These are phyloP conservation scores for Aspergillus panamensis DNA, from an alignment of 495 filamentous ascomycete species.

Conservation along the genomic window DNA sequence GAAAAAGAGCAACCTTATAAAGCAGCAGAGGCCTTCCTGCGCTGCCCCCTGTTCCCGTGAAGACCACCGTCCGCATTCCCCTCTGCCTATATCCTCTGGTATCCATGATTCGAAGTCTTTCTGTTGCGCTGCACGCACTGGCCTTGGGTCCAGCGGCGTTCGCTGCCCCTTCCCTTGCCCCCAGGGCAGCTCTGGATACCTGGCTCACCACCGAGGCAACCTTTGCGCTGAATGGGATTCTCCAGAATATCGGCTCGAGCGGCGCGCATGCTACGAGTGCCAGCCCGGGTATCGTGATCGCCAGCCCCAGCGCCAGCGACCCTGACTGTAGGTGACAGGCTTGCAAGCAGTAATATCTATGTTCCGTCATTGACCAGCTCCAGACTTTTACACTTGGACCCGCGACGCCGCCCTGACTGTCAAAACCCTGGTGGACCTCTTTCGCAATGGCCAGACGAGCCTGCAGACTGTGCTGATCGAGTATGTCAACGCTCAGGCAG, in stretches of 20 bases:
- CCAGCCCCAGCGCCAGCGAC: background rate
- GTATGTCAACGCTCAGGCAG: constrained; percentile 53
- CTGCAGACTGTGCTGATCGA: constrained; percentile 53
- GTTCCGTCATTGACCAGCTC: background rate
- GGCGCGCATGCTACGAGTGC: constrained; percentile 44
- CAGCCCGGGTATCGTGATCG: background rate
- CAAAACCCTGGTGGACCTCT: constrained; percentile 57
- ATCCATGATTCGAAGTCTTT: background rate
- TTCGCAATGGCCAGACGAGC: constrained; percentile 50
- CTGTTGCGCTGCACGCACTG: constrained; percentile 27
- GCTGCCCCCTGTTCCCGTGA: background rate
- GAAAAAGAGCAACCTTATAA: background rate
- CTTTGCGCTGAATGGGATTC: constrained; percentile 48
- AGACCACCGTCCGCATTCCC: background rate
- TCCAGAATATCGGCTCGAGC: constrained; percentile 57
- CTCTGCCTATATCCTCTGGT: background rate
- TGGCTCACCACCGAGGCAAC: constrained; percentile 54
- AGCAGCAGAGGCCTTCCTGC: background rate
- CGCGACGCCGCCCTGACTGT: constrained; percentile 62
- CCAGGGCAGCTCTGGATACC: constrained; percentile 34
- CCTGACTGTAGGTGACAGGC: background rate
- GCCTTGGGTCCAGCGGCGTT: constrained; percentile 22
- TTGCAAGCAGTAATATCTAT: background rate
- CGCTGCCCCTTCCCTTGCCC: constrained; percentile 22
- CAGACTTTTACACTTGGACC: constrained; percentile 62